phyloP scores from a whole-genome alignment of 2,329 filamentous ascomycete genomes.

The Biscogniauxia mediterranea region DNA sequence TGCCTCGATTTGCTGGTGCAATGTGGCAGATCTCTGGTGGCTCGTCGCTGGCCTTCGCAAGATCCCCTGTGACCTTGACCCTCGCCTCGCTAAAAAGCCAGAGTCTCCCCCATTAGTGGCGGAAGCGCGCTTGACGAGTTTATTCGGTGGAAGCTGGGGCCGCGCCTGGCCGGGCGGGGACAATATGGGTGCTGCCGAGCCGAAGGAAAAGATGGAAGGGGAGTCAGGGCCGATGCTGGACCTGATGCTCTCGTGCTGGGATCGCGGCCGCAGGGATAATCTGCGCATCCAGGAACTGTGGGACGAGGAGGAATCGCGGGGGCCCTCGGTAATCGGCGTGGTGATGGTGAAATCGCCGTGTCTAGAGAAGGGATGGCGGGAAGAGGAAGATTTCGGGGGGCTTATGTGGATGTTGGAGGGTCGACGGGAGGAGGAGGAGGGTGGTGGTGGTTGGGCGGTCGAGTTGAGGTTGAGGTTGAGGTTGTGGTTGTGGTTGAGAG shows the following conservation, averaged over 20 bases:
- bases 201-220: conserved; percentile 65
- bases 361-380: conserved; percentile 43
- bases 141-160: conserved; percentile 62
- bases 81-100: conserved; percentile 43
- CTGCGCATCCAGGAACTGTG: conserved; percentile 71
- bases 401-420: conserved; percentile 37
- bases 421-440: conserved; percentile 29
- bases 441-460: neutral
- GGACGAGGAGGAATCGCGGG: conserved; percentile 59
- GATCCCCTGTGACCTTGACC: conserved; percentile 60
- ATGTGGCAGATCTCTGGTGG: conserved; percentile 71
- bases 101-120: conserved; percentile 50
- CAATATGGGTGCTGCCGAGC: conserved; percentile 64
- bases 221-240: conserved; percentile 66
- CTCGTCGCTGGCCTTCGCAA: conserved; percentile 75
- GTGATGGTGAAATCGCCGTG: conserved; percentile 25
- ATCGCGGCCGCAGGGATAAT: conserved; percentile 63
- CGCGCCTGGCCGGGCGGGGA: conserved; percentile 38
- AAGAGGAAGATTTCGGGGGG: conserved; percentile 38
- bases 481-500: conserved; percentile 28
- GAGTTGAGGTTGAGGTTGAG: conserved; percentile 18
- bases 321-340: conserved; percentile 39
- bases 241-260: conserved; percentile 61
- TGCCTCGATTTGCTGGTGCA: conserved; percentile 49
- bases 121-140: conserved; percentile 71